These are phyloP conservation scores for Jimgerdemannia lactiflua DNA, from an alignment of 192 early-diverging fungal genomes.

Conservation along the genomic window DNA sequence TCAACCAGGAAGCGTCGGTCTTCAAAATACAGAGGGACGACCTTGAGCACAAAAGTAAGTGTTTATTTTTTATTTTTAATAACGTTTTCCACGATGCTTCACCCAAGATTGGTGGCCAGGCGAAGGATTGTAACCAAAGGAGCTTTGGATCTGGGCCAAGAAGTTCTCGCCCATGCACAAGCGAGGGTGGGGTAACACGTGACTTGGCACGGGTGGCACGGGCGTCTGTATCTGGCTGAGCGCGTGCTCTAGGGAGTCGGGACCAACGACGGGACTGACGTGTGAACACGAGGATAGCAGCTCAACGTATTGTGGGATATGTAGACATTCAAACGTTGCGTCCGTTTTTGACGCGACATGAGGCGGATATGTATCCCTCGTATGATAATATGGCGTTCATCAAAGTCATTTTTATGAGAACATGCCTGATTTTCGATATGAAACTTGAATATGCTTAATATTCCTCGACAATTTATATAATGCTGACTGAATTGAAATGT, in stretches of 20 bases:
- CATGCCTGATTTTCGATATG: not conserved
- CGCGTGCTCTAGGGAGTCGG: not conserved
- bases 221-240: not conserved
- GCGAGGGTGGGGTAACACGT: not conserved
- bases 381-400: not conserved
- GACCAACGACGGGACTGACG: not conserved
- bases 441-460: not conserved
- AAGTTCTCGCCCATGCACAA: not conserved
- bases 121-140: not conserved
- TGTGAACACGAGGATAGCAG: not conserved
- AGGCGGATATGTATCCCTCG: too few relatives aligned
- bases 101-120: not conserved
- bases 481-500: conserved; percentile 1
- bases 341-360: not conserved
- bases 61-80: conserved; percentile 6
- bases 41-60: conserved; percentile 82
- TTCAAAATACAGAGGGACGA: conserved; percentile 83
- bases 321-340: not conserved
- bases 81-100: not conserved
- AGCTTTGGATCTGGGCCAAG: not conserved
- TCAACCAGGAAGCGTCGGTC: conserved; percentile 70
- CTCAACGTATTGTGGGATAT: too few relatives aligned
- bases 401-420: too few relatives aligned
- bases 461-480: not conserved
- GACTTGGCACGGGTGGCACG: not conserved